Base-by-base conservation (phyloP, 805 yeast genomes). In the Wickerhamomyces kurtzmanii region DNA sequence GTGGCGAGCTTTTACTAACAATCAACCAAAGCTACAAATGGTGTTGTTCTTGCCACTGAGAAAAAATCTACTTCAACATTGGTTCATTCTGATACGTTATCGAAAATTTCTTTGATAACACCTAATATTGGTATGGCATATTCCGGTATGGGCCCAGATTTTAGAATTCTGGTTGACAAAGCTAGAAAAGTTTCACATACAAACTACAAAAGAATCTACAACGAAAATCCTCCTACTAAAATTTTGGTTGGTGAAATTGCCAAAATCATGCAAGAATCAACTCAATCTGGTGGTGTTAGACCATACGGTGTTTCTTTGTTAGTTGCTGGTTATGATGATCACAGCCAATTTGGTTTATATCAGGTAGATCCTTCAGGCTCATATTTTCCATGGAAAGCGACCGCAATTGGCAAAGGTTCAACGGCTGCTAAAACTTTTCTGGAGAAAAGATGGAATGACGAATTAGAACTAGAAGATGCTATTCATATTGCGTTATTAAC, bases 81-180 rank as follows among this genome's bases (percentile, higher is more conserved):
- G 37, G 71, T 85, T 30, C 76, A 83, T 40, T 59, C 72, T 20
- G 93, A 81, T 27, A 69, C 84, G 28, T 66, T 81, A 33, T 68
- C 79, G 28, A 91, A 91, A 51, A 76, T 91, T 21, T 79, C 83
- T 27, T 57, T 71, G 36, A 71, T 91, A 46, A 86, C 98, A 5
- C 97, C 98, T 20, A 86, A 91, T 51, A 82, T 89, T 43, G 98
- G 96, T 32, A 85, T 91, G 69, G 87, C 94, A 4, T 91, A 91
- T 57, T 70, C 95, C 6, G 99, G 99, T 12, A 87, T 91, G 97
- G 97, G 97, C 15, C 98, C 99, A 14, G 99, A 91, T 55, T 91
- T 82, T 62, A 71, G 99, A 39, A 94, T 91, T 11, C 68, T 91
- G 19, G 85, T 87, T 28, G 97, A 91, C 59, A 81, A 81, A 54